phyloP scores from a whole-genome alignment of 441 rosid genomes.

The Aquilaria agallochum region DNA sequence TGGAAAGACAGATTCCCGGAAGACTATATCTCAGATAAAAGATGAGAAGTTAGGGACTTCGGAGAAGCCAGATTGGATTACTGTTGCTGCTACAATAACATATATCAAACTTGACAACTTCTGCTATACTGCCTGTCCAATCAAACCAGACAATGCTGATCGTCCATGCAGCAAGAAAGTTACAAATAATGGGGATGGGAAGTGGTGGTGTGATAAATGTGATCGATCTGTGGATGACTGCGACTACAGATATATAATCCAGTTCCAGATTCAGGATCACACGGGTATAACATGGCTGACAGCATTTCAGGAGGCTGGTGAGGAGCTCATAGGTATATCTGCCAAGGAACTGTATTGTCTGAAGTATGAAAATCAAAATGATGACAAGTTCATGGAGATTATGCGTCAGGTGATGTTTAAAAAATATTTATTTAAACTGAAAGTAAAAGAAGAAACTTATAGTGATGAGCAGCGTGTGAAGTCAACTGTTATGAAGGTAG shows the following conservation, averaged over 20 bases:
- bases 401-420: conserved; percentile 60
- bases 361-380: conserved; percentile 56
- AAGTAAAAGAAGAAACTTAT: conserved; percentile 84
- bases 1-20: conserved; percentile 50
- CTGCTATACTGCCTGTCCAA: conserved; percentile 95
- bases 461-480: conserved; percentile 90
- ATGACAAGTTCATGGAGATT: conserved; percentile 62
- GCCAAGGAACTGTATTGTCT: conserved; percentile 71
- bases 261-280: conserved; percentile 90
- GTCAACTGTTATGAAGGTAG: conserved; percentile 75
- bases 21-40: conserved; percentile 77
- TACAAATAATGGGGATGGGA: conserved; percentile 86
- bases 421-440: conserved; percentile 74
- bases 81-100: conserved; percentile 57
- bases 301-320: conserved; percentile 83
- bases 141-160: conserved; percentile 48
- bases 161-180: conserved; percentile 86
- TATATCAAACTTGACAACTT: conserved; percentile 71
- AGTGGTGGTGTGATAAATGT: conserved; percentile 85
- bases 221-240: conserved; percentile 68
- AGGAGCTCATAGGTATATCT: conserved; percentile 78
- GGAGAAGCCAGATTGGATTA: conserved; percentile 93
- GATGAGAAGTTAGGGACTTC: conserved; percentile 91
- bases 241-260: conserved; percentile 79
- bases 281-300: conserved; percentile 89